Percentiles rank a stretch among this genome's conserved stretches.
phyloP scores from a whole-genome alignment of 2,329 filamentous ascomycete genomes.

The Bipolaris victoriae region DNA sequence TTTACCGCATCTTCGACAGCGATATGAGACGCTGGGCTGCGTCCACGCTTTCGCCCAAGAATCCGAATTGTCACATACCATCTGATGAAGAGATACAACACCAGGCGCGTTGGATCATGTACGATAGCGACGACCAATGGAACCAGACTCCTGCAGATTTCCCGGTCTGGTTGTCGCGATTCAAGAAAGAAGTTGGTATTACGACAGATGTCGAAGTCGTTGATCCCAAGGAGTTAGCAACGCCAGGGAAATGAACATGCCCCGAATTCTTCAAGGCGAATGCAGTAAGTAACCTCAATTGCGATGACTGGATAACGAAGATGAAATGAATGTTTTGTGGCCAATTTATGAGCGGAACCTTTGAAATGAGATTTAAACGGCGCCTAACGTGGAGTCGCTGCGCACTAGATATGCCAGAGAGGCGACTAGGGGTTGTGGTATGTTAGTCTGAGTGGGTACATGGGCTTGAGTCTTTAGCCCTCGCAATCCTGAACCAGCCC shows the following conservation, averaged over 20 bases:
- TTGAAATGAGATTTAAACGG: not conserved
- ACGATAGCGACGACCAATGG: conserved; percentile 43
- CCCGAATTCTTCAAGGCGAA: not conserved
- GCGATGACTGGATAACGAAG: too few relatives aligned
- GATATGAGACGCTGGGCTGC: conserved; percentile 34
- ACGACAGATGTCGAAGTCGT: conserved; percentile 2
- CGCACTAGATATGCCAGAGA: too few relatives aligned
- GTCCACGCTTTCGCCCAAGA: conserved; percentile 31
- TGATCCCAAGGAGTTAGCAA: conserved; percentile 4
- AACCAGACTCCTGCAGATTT: conserved; percentile 49
- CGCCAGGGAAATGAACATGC: not conserved
- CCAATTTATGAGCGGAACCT: not conserved
- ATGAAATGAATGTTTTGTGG: not conserved
- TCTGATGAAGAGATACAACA: conserved; percentile 45
- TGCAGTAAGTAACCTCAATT: too few relatives aligned
- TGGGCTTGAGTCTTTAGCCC: not conserved
- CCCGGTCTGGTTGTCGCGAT: conserved; percentile 38
- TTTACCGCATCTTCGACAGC: conserved; percentile 25
- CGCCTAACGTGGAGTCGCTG: not conserved
- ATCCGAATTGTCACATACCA: conserved; percentile 27
- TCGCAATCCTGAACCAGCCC: not conserved
- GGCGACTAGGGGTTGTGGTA: not conserved
- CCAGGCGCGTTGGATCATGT: conserved; percentile 44
- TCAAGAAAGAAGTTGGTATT: conserved; percentile 37
- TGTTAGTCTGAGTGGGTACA: not conserved